Conservation (phyloP, 345 rosid species). For the Eucalyptus victrix region DNA sequence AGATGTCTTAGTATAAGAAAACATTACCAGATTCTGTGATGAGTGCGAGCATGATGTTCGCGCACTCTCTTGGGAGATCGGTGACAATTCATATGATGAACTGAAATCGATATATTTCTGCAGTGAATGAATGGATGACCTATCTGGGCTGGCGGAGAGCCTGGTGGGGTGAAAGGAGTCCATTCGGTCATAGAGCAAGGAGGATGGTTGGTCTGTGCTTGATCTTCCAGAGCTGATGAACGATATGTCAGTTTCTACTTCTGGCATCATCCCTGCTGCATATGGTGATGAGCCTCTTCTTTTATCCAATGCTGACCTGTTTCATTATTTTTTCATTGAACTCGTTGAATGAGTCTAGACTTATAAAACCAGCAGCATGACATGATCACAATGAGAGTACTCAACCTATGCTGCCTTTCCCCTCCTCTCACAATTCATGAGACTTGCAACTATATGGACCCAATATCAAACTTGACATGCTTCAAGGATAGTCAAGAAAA, state of each 20-base stretch:
- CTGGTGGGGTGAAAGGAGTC: slow-evolving; percentile 21
- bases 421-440: not conserved
- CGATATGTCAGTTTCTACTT: slow-evolving; percentile 59
- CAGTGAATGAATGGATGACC: slow-evolving; percentile 38
- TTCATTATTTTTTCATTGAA: not conserved
- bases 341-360: not conserved
- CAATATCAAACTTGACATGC: not conserved
- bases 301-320: slow-evolving; percentile 45
- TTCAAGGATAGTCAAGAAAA: not conserved
- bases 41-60: slow-evolving; percentile 31
- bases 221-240: slow-evolving; percentile 81
- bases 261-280: slow-evolving; percentile 22
- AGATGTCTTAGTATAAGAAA: not conserved
- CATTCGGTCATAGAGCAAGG: slow-evolving; percentile 28
- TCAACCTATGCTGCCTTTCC: not conserved
- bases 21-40: slow-evolving; percentile 44
- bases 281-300: slow-evolving; percentile 5
- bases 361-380: not conserved
- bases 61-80: slow-evolving; percentile 41
- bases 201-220: slow-evolving; percentile 39
- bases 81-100: not conserved
- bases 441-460: not conserved
- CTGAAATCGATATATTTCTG: slow-evolving; percentile 39
- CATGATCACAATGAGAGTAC: not conserved
- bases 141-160: slow-evolving; percentile 40